A percentile compares a stretch with the other conserved stretches of the same genome.
Conservation (phyloP, 2,329 filamentous ascomycete species). For the Fusarium sp. region DNA sequence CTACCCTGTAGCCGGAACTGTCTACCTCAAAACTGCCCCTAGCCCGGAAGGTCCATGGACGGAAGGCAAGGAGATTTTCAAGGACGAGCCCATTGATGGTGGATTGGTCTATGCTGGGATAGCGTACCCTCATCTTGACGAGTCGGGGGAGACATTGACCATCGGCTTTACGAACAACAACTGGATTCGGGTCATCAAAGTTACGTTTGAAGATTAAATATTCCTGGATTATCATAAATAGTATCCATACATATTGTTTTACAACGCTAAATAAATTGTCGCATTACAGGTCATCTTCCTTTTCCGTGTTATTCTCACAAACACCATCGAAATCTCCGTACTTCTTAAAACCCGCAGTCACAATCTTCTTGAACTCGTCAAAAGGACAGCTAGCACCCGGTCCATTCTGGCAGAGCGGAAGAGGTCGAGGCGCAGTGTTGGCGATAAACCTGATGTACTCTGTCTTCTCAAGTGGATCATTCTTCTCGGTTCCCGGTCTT, state of each 20-base stretch:
- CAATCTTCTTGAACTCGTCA: slow-evolving; percentile 39
- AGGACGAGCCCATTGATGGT: slow-evolving; percentile 51
- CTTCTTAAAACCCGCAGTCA: slow-evolving; percentile 36
- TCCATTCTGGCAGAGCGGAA: slow-evolving; percentile 40
- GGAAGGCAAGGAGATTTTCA: slow-evolving; percentile 53
- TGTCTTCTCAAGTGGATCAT: slow-evolving; percentile 11
- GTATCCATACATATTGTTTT: background rate
- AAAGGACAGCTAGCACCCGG: slow-evolving; percentile 43
- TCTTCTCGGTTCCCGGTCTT: slow-evolving; percentile 9
- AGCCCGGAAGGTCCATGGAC: slow-evolving; percentile 56
- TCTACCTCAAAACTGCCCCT: slow-evolving; percentile 33
- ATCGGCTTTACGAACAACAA: slow-evolving; percentile 59
- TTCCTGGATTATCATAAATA: accelerated
- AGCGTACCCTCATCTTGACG: slow-evolving; percentile 56
- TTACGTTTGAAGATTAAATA: background rate
- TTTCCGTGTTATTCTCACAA: slow-evolving; percentile 36
- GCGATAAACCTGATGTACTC: slow-evolving; percentile 46
- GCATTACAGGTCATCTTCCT: slow-evolving; percentile 33
- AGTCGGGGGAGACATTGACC: slow-evolving; percentile 53
- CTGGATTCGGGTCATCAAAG: slow-evolving; percentile 55
- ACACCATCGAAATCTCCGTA: slow-evolving; percentile 43
- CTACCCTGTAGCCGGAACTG: slow-evolving; percentile 10
- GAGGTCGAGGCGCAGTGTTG: slow-evolving; percentile 41
- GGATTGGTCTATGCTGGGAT: slow-evolving; percentile 54
- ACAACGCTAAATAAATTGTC: accelerated